phyloP scores from a whole-genome alignment of 2,329 filamentous ascomycete species.

The Coleophoma eucalyptorum region DNA sequence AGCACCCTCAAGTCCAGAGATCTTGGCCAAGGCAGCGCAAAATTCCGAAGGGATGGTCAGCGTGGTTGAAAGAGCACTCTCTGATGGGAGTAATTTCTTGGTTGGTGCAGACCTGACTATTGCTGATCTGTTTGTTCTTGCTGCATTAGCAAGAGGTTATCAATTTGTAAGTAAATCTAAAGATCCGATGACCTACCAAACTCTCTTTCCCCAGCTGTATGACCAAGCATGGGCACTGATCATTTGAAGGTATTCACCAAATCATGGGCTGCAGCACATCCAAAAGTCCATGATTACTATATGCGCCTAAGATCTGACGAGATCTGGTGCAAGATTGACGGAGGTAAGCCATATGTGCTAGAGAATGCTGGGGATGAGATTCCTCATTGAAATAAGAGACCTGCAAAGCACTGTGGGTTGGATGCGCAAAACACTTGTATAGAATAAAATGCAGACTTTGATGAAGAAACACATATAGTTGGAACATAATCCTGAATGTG shows the following conservation, averaged over 20 bases:
- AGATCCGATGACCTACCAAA: not conserved
- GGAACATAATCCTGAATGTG: too few species aligned
- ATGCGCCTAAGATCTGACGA: constrained; percentile 14
- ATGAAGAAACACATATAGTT: too few species aligned
- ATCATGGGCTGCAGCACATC: constrained; percentile 14
- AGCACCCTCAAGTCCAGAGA: constrained; percentile 12
- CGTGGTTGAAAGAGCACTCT: constrained; percentile 13
- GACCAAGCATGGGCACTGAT: not conserved
- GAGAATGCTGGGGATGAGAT: constrained; percentile 4
- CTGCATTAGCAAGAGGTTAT: constrained; percentile 15
- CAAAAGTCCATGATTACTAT: constrained; percentile 14
- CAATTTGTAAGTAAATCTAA: constrained; percentile 10
- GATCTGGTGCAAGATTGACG: constrained; percentile 9
- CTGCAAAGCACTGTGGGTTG: too few species aligned
- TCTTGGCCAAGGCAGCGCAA: constrained; percentile 12
- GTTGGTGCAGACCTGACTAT: constrained; percentile 13
- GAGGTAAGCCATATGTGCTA: constrained; percentile 4
- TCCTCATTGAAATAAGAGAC: too few species aligned
- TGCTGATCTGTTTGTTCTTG: constrained; percentile 17
- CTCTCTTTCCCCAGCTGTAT: not conserved
- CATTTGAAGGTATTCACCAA: constrained; percentile 14
- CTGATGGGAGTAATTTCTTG: constrained; percentile 12
- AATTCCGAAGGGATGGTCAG: constrained; percentile 13
- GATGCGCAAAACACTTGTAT: too few species aligned
- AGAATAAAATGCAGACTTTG: too few species aligned